These are phyloP conservation scores for Ustilago trichophora DNA, from an alignment of 1,284 basidiomycete genomes.

Conservation along the genomic window DNA sequence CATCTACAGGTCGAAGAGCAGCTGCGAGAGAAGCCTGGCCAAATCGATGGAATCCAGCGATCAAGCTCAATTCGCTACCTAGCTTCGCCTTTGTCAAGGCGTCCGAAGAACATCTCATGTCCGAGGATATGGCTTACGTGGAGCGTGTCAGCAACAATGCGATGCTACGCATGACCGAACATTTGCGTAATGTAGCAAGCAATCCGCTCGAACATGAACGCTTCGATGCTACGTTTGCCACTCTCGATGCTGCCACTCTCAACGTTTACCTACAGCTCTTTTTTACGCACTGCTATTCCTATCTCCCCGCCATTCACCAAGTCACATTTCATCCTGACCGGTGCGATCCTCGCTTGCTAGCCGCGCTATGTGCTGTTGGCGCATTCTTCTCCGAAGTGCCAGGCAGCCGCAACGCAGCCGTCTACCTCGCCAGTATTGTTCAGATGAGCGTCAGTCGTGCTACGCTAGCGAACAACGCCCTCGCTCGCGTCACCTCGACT, in stretches of 20 bases:
- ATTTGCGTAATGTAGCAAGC: constrained; percentile 6
- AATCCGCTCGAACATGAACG: constrained; percentile 8
- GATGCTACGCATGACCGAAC: constrained; percentile 15
- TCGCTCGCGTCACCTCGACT: constrained; percentile 10
- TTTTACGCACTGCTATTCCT: constrained; percentile 28
- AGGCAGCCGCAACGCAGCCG: constrained; percentile 12
- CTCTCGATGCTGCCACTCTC: constrained; percentile 16
- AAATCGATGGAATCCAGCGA: constrained; percentile 19
- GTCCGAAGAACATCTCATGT: constrained; percentile 22
- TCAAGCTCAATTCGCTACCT: constrained; percentile 12
- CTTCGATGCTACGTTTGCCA: constrained; percentile 9
- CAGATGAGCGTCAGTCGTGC: constrained; percentile 14
- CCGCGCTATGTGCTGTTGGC: constrained; percentile 15
- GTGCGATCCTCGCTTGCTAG: constrained; percentile 21
- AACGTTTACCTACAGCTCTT: constrained; percentile 37
- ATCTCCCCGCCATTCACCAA: constrained; percentile 28
- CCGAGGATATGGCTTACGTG: constrained; percentile 22
- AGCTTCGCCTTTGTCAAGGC: constrained; percentile 10
- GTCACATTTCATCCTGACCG: constrained; percentile 25
- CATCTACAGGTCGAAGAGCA: background rate
- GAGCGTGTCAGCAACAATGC: constrained; percentile 5
- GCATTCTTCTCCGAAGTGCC: constrained; percentile 27
- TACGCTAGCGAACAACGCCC: constrained; percentile 1
- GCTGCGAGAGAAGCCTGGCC: constrained; percentile 14
- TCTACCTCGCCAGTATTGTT: constrained; percentile 14